Evolutionary conservation across 257 asterid species (phyloP).

Genomic region (Solanum neorickii): DNA sequence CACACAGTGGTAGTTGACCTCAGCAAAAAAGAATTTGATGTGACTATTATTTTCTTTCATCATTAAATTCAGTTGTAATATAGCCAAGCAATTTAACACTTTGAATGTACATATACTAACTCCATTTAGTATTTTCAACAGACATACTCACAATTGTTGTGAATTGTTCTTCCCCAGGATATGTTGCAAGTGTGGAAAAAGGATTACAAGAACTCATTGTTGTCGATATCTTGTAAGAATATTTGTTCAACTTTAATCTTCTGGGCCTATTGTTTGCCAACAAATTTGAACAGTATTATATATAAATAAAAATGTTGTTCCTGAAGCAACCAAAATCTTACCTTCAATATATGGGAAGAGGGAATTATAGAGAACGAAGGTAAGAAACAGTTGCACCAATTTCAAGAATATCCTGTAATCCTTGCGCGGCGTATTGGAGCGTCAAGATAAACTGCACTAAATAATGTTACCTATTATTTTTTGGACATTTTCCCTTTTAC

Average conservation of each 20-base stretch:
- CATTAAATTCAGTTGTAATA: not conserved
- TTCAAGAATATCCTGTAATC: not conserved
- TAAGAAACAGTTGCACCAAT: not conserved
- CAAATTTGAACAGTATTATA: too few species aligned
- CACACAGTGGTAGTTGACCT: not conserved
- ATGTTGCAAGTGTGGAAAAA: not conserved
- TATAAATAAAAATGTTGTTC: too few species aligned
- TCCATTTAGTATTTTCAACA: not conserved
- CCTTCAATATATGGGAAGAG: too few species aligned
- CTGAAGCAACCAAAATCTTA: too few species aligned
- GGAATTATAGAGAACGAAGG: too few species aligned
- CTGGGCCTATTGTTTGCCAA: rapidly evolving
- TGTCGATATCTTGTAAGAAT: too few species aligned
- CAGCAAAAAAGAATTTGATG: not conserved
- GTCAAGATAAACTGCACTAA: not conserved
- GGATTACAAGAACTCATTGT: too few species aligned
- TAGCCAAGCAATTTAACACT: not conserved
- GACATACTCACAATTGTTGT: not conserved
- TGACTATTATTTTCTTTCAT: not conserved
- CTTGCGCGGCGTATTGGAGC: not conserved
- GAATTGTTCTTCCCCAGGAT: not conserved
- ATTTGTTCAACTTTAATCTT: too few species aligned
- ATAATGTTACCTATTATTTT: too few species aligned
- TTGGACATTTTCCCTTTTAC: too few species aligned
- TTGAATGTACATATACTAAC: not conserved